A percentile compares a stretch with the other conserved stretches of the same genome.
phyloP scores from a whole-genome alignment of 2,329 filamentous ascomycete species.

The Aspergillus hiratsukae region DNA sequence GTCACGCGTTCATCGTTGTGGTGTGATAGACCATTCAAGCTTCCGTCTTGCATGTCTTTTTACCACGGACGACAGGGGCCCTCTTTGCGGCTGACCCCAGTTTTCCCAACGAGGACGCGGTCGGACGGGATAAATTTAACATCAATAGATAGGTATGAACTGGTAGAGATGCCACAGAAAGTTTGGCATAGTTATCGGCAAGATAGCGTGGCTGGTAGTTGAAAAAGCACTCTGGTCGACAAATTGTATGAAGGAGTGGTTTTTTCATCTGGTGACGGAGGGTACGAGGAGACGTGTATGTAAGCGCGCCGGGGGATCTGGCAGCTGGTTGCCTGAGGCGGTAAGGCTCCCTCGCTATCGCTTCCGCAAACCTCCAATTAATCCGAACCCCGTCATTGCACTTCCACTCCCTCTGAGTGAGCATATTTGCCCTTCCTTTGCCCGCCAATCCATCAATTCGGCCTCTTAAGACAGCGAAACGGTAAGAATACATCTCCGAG shows the following conservation, averaged over 20 bases:
- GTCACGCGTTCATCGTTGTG: slow-evolving; percentile 35
- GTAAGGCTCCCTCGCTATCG: slow-evolving; percentile 3
- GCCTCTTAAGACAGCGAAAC: slow-evolving; percentile 16
- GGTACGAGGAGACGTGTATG: slow-evolving; percentile 23
- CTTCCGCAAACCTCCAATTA: slow-evolving; percentile 26
- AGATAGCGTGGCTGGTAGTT: slow-evolving; percentile 35
- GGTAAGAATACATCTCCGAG: slow-evolving; percentile 15
- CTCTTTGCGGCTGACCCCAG: slow-evolving; percentile 40
- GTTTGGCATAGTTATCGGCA: slow-evolving; percentile 45
- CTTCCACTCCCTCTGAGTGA: slow-evolving; percentile 19
- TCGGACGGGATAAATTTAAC: slow-evolving; percentile 31
- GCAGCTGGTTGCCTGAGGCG: slow-evolving; percentile 14
- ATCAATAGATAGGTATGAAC: slow-evolving; percentile 38
- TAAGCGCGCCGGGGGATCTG: slow-evolving; percentile 27
- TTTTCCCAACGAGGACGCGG: slow-evolving; percentile 41
- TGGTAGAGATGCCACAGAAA: slow-evolving; percentile 30
- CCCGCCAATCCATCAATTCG: slow-evolving; percentile 9
- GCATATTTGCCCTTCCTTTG: slow-evolving; percentile 16
- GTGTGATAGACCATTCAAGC: slow-evolving; percentile 36
- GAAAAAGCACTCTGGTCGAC: slow-evolving; percentile 27
- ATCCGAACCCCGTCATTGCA: slow-evolving; percentile 22
- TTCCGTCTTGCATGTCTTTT: slow-evolving; percentile 47
- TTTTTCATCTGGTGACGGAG: slow-evolving; percentile 36
- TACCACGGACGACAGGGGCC: slow-evolving; percentile 40
- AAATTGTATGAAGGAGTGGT: slow-evolving; percentile 37